Percentiles rank a stretch among this genome's conserved stretches.
These are phyloP conservation scores for Pseudogymnoascus sp. DNA, from an alignment of 2,329 filamentous ascomycete species.

Conservation along the genomic window DNA sequence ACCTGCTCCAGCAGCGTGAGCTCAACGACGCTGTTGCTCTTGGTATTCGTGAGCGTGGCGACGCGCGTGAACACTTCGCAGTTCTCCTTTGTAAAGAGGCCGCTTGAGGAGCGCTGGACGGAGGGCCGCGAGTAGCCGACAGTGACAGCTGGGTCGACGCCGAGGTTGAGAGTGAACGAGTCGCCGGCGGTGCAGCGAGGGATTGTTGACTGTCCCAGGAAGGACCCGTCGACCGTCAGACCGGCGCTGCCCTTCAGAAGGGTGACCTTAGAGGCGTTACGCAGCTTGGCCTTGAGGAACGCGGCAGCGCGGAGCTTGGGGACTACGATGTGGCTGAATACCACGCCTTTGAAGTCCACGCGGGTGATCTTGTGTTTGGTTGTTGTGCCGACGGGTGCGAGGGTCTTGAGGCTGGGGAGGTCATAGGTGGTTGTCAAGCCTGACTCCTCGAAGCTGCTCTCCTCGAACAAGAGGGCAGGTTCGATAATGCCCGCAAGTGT, in stretches of 20 bases:
- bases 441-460: constrained; percentile 48
- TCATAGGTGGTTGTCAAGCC: constrained; percentile 55
- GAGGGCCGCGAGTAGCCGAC: constrained; percentile 49
- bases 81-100: constrained; percentile 46
- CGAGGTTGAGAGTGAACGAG: constrained; percentile 44
- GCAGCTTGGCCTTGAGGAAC: constrained; percentile 49
- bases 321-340: constrained; percentile 49
- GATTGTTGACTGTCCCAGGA: constrained; percentile 48
- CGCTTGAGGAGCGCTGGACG: constrained; percentile 41
- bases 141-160: constrained; percentile 49
- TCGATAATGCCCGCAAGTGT: constrained; percentile 11
- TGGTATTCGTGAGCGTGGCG: constrained; percentile 44
- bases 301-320: constrained; percentile 52
- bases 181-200: constrained; percentile 49
- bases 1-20: constrained; percentile 51
- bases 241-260: constrained; percentile 47
- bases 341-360: constrained; percentile 40
- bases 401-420: constrained; percentile 47
- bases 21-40: constrained; percentile 32
- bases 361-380: constrained; percentile 53
- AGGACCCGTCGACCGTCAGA: constrained; percentile 54
- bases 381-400: constrained; percentile 41
- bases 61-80: constrained; percentile 41
- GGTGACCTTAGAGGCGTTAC: constrained; percentile 47
- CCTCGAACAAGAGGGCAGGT: constrained; percentile 35